These are phyloP conservation scores for Phtheirospermum japonicum DNA, from an alignment of 257 asterid species.

Conservation along the genomic window DNA sequence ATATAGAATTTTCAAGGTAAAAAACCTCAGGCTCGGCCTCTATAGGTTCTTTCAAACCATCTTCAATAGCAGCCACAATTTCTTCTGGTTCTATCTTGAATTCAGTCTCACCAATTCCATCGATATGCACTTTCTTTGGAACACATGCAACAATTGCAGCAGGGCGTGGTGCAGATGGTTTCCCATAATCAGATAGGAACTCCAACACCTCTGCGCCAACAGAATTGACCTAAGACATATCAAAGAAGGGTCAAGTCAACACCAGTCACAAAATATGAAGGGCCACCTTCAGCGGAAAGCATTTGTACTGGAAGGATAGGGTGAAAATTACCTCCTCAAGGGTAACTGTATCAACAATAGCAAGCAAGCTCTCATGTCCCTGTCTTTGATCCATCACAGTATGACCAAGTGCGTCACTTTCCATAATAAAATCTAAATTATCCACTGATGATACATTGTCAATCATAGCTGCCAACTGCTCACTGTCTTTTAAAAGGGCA, in stretches of 20 bases:
- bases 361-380: conserved; percentile 93
- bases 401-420: conserved; percentile 97
- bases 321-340: conserved; percentile 78
- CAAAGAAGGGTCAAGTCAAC: conserved; percentile 23
- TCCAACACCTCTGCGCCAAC: conserved; percentile 92
- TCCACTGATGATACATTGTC: conserved; percentile 97
- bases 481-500: conserved; percentile 96
- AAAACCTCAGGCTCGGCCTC: conserved; percentile 96
- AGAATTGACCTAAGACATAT: conserved; percentile 69
- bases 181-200: conserved; percentile 90
- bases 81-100: conserved; percentile 79
- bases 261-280: conserved; percentile 17
- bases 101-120: conserved; percentile 85
- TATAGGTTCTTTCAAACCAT: conserved; percentile 85
- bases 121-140: conserved; percentile 74
- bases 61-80: conserved; percentile 75
- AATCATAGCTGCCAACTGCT: conserved; percentile 97
- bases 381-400: conserved; percentile 97
- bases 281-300: conserved; percentile 25
- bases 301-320: conserved; percentile 19
- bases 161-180: conserved; percentile 87
- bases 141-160: conserved; percentile 99
- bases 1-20: conserved; percentile 23
- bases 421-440: conserved; percentile 94
- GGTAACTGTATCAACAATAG: conserved; percentile 84